Base-by-base conservation (phyloP, 2,329 filamentous ascomycete species). In the Exophiala alcalophila region DNA sequence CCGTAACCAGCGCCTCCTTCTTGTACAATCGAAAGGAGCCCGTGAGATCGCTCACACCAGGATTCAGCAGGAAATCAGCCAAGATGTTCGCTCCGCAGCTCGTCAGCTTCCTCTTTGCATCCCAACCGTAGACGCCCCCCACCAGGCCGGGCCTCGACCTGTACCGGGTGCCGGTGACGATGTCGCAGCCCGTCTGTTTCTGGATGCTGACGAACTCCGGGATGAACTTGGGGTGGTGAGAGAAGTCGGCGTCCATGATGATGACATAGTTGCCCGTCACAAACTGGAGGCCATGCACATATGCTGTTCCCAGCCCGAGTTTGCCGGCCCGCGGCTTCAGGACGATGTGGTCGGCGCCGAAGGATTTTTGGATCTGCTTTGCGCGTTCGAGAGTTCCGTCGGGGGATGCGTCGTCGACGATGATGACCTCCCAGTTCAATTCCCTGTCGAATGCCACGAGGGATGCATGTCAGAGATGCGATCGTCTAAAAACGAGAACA, bases 171-270 rank as follows among this genome's bases (percentile, higher is more conserved):
- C 92, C 92, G 1, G 91, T 97, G 32, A 98, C 90, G 58, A 98
- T 98, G 63, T 98, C 92, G 72, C 88, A 94, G 72, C 88, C 81
- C 54, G 74, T 83, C 42, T 73, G 70, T 65, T 80, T 78, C 68
- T 97, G 92, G 55, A 82, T 78, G 47, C 77, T 77, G 59, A 98
- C 87, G 88, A 98, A 97, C 62, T 83, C 76, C 40, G 90, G 83
- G 68, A 98, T 95, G 78, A 97, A 98, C 72, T 97, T 98, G 63
- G 92, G 92, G 75, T 98, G 92, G 73, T 98, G 92, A 58, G 81
- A 88, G 77, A 98, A 98, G 71, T 98, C 92, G 69, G 94, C 92
- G 73, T 98, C 92, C 92, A 98, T 98, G 77, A 98, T 98, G 74
- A 98, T 87, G 64, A 98, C 87, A 63, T 82, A 97, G 77, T 94